Evolutionary conservation across 169 alveolate species (phyloP), one percentile per base, ranked within the genome.

Genomic region (Eimeria necatrix): DNA sequence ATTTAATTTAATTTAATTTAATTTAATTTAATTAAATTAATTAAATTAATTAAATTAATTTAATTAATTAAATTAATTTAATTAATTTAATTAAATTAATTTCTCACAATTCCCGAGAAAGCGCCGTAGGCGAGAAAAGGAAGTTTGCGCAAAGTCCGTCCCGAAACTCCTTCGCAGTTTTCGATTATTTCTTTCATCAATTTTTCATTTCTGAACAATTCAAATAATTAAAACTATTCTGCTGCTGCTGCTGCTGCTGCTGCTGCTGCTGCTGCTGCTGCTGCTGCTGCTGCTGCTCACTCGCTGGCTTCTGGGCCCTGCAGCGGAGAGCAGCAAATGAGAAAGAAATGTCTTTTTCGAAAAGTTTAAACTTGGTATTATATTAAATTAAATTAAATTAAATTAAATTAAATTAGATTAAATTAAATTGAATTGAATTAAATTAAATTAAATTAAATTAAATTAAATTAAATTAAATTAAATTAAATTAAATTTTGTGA

Each of bases 81-180:
- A 8, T 14, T 64, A 60, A 6, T 60, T 60, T 3, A 60, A 60
- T 60, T 60, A 6, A 5, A 60, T 6, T 60, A 16, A n/a, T 24
- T 22, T 14, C 94, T 59, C 32, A 91, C 91, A 7, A 51, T 6
- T 14, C 24, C 10, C 2, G 93, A 14, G 16, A 93, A 41, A 10
- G 80, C 48, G 52, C 91, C 93, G 56, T 94, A 97, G 2, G 98
- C 98, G 60, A 96, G 96, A 74, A 97, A 97, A 20, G 98, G 98
- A 8, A 97, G 96, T 70, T 97, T 96, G 56, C 98, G 86, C 64
- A 97, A 46, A 51, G 97, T 94, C 24, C 98, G 91, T 6, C 98
- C 98, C 20, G 98, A 96, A 56, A 97, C 95, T 1, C 96, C 97
- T 5, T 95, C 86, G 53, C 96, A 85, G 74, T 53, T 71, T 68